These are phyloP conservation scores for Trametes versicolor DNA, from an alignment of 1,284 basidiomycete species.

Conservation along the genomic window DNA sequence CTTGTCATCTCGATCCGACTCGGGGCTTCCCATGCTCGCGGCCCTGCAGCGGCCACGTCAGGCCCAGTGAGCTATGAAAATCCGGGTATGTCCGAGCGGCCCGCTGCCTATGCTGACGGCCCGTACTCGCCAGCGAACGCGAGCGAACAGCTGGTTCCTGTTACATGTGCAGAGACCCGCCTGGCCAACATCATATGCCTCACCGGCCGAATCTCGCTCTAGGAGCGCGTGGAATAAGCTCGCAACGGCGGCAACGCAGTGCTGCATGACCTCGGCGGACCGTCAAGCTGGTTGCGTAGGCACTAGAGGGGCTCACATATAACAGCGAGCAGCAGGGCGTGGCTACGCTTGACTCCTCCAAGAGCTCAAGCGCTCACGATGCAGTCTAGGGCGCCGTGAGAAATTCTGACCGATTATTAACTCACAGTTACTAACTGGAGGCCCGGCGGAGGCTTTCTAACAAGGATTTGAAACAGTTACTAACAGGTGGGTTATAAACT, in stretches of 20 bases:
- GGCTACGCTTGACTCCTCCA: not conserved
- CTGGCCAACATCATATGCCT: conserved; percentile 13
- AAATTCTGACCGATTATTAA: too few relatives aligned
- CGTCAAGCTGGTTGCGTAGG: not conserved
- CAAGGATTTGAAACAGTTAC: too few relatives aligned
- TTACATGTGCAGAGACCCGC: not conserved
- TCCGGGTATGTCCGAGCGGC: conserved; percentile 14
- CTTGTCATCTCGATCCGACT: not conserved
- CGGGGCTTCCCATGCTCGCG: conserved; percentile 8
- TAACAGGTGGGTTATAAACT: too few relatives aligned
- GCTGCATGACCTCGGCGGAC: conserved; percentile 18
- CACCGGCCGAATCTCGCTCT: conserved; percentile 27
- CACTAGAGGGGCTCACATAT: not conserved
- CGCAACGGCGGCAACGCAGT: not conserved
- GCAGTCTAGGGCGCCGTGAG: too few relatives aligned
- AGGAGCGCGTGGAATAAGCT: conserved; percentile 12
- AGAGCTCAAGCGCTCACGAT: too few relatives aligned
- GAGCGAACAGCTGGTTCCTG: conserved; percentile 1
- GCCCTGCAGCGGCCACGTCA: not conserved
- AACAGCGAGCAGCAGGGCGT: not conserved
- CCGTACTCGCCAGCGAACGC: conserved; percentile 5
- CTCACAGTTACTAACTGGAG: too few relatives aligned
- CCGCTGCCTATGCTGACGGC: conserved; percentile 9
- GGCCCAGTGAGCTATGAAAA: not conserved
- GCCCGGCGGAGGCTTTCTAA: too few relatives aligned